These are phyloP conservation scores for Botryotinia globosa DNA, from an alignment of 2,329 filamentous ascomycete species.

Conservation along the genomic window DNA sequence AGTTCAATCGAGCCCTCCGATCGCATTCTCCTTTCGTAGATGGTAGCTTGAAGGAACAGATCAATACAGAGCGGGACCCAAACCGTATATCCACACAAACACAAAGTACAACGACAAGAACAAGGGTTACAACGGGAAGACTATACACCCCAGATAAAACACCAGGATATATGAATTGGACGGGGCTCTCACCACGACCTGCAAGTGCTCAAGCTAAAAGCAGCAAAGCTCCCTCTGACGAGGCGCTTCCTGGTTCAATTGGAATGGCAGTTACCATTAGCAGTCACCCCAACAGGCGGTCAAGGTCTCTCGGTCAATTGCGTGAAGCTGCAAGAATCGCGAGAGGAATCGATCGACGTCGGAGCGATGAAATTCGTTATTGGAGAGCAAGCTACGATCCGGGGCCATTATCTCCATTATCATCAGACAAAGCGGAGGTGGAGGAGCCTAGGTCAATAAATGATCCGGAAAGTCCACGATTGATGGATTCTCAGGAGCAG, in stretches of 20 bases:
- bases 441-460: conserved; percentile 38
- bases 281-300: conserved; percentile 51
- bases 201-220: conserved; percentile 57
- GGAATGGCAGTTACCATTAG: conserved; percentile 62
- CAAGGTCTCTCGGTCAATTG: conserved; percentile 57
- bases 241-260: conserved; percentile 41
- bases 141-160: conserved; percentile 42
- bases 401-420: conserved; percentile 50
- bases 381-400: conserved; percentile 61
- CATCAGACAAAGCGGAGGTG: conserved; percentile 46
- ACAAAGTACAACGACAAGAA: conserved; percentile 33
- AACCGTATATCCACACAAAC: conserved; percentile 51
- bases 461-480: conserved; percentile 31
- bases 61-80: conserved; percentile 46
- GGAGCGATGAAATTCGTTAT: conserved; percentile 62
- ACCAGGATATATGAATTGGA: conserved; percentile 46
- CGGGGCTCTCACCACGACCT: conserved; percentile 58
- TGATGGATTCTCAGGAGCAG: conserved; percentile 37
- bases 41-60: conserved; percentile 45
- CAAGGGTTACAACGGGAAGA: conserved; percentile 43
- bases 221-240: conserved; percentile 39
- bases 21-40: conserved; percentile 60
- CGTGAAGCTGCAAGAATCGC: conserved; percentile 41
- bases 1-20: conserved; percentile 58
- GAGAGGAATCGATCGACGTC: conserved; percentile 45